phyloP scores from a whole-genome alignment of 164 flowering plant genomes.

The Berberis thunbergii region DNA sequence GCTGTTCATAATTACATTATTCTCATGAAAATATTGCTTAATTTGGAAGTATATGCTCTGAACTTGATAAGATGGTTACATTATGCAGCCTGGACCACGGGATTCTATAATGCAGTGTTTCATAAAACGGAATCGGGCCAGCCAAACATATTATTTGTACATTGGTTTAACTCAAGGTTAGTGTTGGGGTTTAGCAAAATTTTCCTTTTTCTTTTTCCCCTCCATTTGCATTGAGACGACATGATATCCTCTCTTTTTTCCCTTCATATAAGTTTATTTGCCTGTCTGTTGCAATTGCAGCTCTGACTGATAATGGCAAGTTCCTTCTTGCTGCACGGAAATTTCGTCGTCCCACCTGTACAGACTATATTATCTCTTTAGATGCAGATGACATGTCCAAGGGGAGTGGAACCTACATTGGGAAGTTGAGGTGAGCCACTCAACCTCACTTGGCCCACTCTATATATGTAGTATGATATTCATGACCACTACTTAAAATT shows the following conservation, averaged over 20 bases:
- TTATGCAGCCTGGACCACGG: constrained; percentile 84
- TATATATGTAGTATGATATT: not conserved
- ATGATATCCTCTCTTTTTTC: not conserved
- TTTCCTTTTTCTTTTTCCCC: not conserved
- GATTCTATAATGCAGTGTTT: constrained; percentile 67
- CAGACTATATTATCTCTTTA: constrained; percentile 61
- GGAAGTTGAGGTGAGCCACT: constrained; percentile 52
- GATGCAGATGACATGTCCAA: constrained; percentile 52
- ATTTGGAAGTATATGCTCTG: not conserved
- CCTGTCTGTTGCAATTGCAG: constrained; percentile 23
- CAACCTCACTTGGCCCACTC: not conserved
- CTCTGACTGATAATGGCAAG: constrained; percentile 57
- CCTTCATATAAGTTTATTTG: constrained; percentile 20
- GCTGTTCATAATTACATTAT: not conserved
- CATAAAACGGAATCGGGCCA: constrained; percentile 58
- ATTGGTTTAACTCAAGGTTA: constrained; percentile 61
- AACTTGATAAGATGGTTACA: not conserved
- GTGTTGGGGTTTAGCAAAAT: not conserved
- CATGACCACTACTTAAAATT: not conserved
- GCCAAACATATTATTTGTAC: constrained; percentile 63
- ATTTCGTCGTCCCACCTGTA: constrained; percentile 50
- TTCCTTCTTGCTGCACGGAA: constrained; percentile 72
- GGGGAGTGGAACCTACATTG: constrained; percentile 51
- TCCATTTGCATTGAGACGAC: not conserved
- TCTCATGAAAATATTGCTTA: not conserved